phyloP scores from a whole-genome alignment of 192 early-diverging fungal species.

The Coemansia sp. region DNA sequence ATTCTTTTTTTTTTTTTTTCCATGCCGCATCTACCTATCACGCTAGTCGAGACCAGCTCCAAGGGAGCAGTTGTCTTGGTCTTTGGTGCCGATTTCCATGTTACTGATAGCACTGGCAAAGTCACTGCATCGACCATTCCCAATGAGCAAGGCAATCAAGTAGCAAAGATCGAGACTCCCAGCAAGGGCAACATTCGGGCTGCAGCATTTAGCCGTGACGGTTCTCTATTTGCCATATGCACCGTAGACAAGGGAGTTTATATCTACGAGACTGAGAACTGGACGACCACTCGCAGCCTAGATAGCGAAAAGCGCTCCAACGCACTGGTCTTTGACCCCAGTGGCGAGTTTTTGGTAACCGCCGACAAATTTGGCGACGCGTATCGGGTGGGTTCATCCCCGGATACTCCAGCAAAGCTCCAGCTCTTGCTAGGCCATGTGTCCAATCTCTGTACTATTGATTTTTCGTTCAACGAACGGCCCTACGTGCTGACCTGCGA shows the following conservation, averaged over 20 bases:
- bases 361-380: constrained; percentile 98
- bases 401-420: constrained; percentile 16
- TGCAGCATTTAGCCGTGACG: constrained; percentile 62
- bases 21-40: constrained; percentile 31
- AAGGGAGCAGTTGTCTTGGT: constrained; percentile 27
- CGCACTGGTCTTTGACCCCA: constrained; percentile 66
- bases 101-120: constrained; percentile 34
- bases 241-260: constrained; percentile 68
- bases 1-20: background rate
- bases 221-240: constrained; percentile 61
- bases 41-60: constrained; percentile 37
- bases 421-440: constrained; percentile 84
- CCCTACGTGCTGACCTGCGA: constrained; percentile 84
- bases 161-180: constrained; percentile 25
- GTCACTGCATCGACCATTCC: constrained; percentile 30
- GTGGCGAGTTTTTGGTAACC: constrained; percentile 65
- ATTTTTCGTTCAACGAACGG: constrained; percentile 58
- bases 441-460: constrained; percentile 89
- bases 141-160: background rate
- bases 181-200: constrained; percentile 52
- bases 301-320: constrained; percentile 71
- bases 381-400: constrained; percentile 37
- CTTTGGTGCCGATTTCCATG: constrained; percentile 27
- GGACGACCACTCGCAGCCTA: constrained; percentile 58
- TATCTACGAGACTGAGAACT: constrained; percentile 64